Conservation (phyloP, 1,284 basidiomycete genomes). For the Puccinia triticina region DNA sequence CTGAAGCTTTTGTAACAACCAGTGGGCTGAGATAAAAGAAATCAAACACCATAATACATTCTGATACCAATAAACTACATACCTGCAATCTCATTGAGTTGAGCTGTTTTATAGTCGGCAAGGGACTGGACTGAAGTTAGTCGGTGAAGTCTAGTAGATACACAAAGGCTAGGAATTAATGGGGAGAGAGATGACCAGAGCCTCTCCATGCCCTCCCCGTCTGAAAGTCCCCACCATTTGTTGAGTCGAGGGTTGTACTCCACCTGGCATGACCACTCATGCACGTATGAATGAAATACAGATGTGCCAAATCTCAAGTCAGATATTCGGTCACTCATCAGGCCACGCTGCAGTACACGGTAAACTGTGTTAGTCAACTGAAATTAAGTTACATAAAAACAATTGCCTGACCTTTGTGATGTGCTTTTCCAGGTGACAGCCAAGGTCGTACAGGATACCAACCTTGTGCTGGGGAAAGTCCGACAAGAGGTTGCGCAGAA, state of each 20-base stretch:
- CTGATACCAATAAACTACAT: too few species aligned
- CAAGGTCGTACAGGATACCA: not conserved
- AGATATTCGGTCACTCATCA: not conserved
- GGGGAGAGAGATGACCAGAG: not conserved
- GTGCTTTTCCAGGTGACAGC: not conserved
- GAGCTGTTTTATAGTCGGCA: not conserved
- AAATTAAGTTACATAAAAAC: too few species aligned
- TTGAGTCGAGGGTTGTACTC: not conserved
- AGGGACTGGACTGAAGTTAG: not conserved
- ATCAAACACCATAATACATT: too few species aligned
- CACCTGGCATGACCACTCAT: slow-evolving; percentile 21
- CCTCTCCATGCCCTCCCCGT: slow-evolving; percentile 4
- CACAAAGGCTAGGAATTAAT: not conserved
- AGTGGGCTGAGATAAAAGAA: too few species aligned
- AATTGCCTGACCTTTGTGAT: not conserved
- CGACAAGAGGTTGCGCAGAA: not conserved
- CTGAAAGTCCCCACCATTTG: slow-evolving; percentile 2
- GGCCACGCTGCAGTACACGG: not conserved
- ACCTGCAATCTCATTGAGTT: not conserved
- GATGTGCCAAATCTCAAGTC: slow-evolving; percentile 17
- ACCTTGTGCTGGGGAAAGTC: not conserved
- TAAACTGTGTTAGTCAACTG: too few species aligned
- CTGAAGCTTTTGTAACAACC: too few species aligned
- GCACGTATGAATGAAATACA: slow-evolving; percentile 13
- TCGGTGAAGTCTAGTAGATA: not conserved